Percentiles rank a stretch among this genome's conserved stretches.
These are phyloP conservation scores for Podospora tetraspora DNA, from an alignment of 495 filamentous ascomycete species.

Conservation along the genomic window DNA sequence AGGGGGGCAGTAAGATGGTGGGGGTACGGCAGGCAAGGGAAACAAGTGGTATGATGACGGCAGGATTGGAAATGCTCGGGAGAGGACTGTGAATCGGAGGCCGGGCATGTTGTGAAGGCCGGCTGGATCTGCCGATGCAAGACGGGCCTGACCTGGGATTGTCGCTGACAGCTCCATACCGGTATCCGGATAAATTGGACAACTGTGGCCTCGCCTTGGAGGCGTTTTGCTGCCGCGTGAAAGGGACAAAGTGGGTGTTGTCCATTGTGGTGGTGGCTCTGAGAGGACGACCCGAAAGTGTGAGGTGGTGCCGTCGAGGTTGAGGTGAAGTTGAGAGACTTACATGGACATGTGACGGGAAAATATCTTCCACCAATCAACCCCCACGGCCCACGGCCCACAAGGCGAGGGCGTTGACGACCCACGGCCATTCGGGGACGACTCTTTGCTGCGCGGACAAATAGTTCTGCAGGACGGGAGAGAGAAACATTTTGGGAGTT, in stretches of 20 bases:
- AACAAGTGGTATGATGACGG: conserved; percentile 13
- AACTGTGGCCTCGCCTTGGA: neutral
- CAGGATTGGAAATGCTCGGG: neutral
- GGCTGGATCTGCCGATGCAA: neutral
- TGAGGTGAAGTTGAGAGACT: conserved; percentile 1
- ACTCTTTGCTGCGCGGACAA: neutral
- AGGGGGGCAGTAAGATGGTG: conserved; percentile 2
- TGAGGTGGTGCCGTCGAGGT: neutral
- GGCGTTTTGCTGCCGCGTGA: neutral
- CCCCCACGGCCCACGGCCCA: neutral
- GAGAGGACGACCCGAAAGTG: neutral
- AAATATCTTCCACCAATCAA: conserved; percentile 32
- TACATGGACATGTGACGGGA: conserved; percentile 17
- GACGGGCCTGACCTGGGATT: neutral
- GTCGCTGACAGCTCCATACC: conserved; percentile 1
- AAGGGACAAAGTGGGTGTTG: neutral
- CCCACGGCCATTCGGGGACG: neutral
- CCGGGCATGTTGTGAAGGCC: neutral
- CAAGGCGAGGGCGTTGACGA: neutral
- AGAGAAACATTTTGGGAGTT: neutral
- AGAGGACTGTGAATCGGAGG: too few species aligned
- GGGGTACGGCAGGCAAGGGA: conserved; percentile 10
- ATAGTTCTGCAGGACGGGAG: neutral
- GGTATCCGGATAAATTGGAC: conserved; percentile 10
- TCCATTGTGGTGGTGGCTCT: neutral